A percentile compares a stretch with the other conserved stretches of the same genome.
Conservation (phyloP, 441 rosid genomes). For the Manihot esculenta region DNA sequence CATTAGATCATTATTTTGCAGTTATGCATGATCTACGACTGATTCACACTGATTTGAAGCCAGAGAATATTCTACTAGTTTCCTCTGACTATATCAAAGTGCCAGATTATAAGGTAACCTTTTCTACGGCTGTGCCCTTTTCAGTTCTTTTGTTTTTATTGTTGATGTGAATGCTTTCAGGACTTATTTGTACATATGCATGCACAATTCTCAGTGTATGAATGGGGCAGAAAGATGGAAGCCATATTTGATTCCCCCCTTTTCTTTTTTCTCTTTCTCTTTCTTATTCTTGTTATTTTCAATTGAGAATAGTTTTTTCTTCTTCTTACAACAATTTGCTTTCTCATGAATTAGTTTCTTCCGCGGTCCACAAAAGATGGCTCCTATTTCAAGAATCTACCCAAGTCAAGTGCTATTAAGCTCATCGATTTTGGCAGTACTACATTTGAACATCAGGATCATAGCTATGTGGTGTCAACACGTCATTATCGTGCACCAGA, state of each 20-base stretch:
- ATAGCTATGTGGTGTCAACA: constrained; percentile 84
- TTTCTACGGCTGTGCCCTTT: constrained; percentile 9
- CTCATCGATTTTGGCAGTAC: constrained; percentile 98
- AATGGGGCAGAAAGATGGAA: not conserved
- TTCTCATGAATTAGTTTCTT: constrained; percentile 41
- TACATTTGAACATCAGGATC: constrained; percentile 82
- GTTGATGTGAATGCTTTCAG: not conserved
- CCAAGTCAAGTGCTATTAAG: constrained; percentile 92
- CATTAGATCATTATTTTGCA: constrained; percentile 40
- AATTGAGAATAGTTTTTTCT: not conserved
- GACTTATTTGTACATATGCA: not conserved
- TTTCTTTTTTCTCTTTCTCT: not conserved
- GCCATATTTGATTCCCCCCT: not conserved
- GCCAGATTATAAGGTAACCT: constrained; percentile 76
- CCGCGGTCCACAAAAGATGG: constrained; percentile 79
- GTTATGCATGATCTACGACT: constrained; percentile 85
- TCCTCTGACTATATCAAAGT: constrained; percentile 83
- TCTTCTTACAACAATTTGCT: not conserved
- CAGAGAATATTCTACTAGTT: constrained; percentile 85
- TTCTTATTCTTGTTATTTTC: not conserved
- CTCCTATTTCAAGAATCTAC: constrained; percentile 72
- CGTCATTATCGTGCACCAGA: constrained; percentile 96
- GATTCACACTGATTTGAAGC: constrained; percentile 95
- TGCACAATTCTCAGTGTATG: not conserved
- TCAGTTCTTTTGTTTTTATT: constrained; percentile 11